Evolutionary conservation across 2,329 filamentous ascomycete genomes (phyloP).

Genomic region (Cercospora berteroae): DNA sequence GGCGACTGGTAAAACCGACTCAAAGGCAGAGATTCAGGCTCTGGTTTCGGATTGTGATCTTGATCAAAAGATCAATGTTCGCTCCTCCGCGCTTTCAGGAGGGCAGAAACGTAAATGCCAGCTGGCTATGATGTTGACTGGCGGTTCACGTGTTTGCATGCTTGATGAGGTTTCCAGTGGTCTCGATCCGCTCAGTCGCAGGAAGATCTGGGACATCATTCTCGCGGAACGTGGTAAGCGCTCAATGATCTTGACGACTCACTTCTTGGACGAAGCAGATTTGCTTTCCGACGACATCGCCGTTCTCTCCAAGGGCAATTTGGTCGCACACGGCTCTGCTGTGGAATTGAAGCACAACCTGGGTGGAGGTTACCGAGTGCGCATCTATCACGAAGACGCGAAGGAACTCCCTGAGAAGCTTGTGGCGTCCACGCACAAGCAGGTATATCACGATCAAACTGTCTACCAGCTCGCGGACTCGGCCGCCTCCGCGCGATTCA

Average conservation of each 20-base stretch:
- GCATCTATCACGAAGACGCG: constrained; percentile 59
- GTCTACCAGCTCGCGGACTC: constrained; percentile 72
- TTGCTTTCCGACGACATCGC: constrained; percentile 84
- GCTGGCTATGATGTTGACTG: constrained; percentile 91
- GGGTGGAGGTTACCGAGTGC: constrained; percentile 81
- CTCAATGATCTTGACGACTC: constrained; percentile 85
- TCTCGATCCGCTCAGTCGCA: constrained; percentile 77
- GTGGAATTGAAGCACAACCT: constrained; percentile 79
- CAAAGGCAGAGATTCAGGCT: constrained; percentile 58
- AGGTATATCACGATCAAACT: constrained; percentile 66
- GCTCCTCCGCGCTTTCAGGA: constrained; percentile 76
- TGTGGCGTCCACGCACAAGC: constrained; percentile 29
- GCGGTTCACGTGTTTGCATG: constrained; percentile 82
- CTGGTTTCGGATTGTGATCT: constrained; percentile 73
- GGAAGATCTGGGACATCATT: constrained; percentile 93
- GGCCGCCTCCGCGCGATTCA: constrained; percentile 66
- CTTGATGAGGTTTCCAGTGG: constrained; percentile 90
- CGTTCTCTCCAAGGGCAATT: constrained; percentile 77
- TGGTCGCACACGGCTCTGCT: constrained; percentile 79
- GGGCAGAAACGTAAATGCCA: constrained; percentile 92
- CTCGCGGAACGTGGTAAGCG: constrained; percentile 76
- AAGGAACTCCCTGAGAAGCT: constrained; percentile 32
- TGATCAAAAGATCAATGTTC: constrained; percentile 67
- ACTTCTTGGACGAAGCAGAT: constrained; percentile 92
- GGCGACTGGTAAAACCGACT: constrained; percentile 59